phyloP scores from a whole-genome alignment of 148 eudicot genomes.

The Talinum fruticosum region DNA sequence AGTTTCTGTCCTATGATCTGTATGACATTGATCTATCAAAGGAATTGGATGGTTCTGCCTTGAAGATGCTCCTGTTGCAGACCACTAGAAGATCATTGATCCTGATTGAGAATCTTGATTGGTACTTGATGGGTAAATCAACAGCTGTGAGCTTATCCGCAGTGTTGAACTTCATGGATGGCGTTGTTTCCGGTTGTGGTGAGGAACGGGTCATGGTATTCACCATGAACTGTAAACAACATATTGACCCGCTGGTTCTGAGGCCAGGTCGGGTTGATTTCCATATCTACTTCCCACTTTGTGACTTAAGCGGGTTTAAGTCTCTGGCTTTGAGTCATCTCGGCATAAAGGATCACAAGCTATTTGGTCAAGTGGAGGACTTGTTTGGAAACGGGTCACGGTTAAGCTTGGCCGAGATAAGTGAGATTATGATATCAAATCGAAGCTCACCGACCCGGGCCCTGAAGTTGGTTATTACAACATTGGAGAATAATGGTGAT shows the following conservation, averaged over 20 bases:
- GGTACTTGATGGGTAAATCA: slow-evolving; percentile 38
- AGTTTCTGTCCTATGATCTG: slow-evolving; percentile 48
- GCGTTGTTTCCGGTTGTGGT: slow-evolving; percentile 60
- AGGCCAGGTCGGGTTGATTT: slow-evolving; percentile 68
- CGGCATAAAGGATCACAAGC: slow-evolving; percentile 59
- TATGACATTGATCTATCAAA: slow-evolving; percentile 54
- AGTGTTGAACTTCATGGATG: slow-evolving; percentile 68
- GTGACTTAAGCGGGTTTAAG: slow-evolving; percentile 60
- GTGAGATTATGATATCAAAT: slow-evolving; percentile 69
- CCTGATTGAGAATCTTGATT: slow-evolving; percentile 62
- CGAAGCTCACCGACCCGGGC: slow-evolving; percentile 60
- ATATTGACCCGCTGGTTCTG: slow-evolving; percentile 46
- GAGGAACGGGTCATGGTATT: slow-evolving; percentile 74
- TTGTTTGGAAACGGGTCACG: slow-evolving; percentile 48
- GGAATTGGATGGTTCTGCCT: slow-evolving; percentile 43
- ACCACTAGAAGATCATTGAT: slow-evolving; percentile 51
- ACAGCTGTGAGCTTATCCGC: slow-evolving; percentile 48
- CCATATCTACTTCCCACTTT: slow-evolving; percentile 56
- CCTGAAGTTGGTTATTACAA: slow-evolving; percentile 46
- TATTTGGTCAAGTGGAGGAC: slow-evolving; percentile 62
- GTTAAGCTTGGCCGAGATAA: slow-evolving; percentile 55
- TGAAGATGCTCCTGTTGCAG: slow-evolving; percentile 51
- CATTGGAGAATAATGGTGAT: slow-evolving; percentile 35
- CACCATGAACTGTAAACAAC: slow-evolving; percentile 55
- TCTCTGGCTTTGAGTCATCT: slow-evolving; percentile 52